These are phyloP conservation scores for Colletotrichum magnum DNA, from an alignment of 2,329 filamentous ascomycete genomes.

Conservation along the genomic window DNA sequence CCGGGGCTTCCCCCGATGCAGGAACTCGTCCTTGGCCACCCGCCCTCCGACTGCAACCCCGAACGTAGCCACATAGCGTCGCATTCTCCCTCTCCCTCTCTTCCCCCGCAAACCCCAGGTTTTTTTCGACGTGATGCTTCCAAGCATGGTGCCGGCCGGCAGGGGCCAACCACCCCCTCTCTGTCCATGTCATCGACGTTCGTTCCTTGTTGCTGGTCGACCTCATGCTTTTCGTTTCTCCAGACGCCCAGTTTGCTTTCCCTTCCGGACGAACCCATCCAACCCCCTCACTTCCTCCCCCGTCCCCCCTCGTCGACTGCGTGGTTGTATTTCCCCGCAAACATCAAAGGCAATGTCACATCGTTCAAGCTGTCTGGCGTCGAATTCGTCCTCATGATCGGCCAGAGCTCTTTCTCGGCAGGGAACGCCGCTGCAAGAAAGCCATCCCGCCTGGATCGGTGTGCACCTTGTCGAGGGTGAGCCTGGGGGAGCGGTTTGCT, in stretches of 20 bases:
- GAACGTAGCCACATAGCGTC: neutral
- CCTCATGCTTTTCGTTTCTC: too few relatives aligned
- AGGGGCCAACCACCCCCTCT: slow-evolving; percentile 1
- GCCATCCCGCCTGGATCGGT: neutral
- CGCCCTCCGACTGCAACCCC: slow-evolving; percentile 29
- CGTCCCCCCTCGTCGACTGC: neutral
- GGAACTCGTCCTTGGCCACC: slow-evolving; percentile 30
- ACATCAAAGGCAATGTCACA: neutral
- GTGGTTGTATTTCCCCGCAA: neutral
- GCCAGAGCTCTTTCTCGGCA: neutral
- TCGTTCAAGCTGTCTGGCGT: neutral
- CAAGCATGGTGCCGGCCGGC: neutral
- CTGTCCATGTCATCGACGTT: neutral
- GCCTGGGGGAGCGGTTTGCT: too few relatives aligned
- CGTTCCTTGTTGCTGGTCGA: neutral
- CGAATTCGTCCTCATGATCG: slow-evolving; percentile 3
- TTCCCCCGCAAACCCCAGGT: slow-evolving; percentile 33
- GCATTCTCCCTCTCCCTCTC: neutral
- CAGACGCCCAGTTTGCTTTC: too few relatives aligned
- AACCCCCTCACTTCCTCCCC: too few relatives aligned
- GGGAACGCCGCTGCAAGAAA: neutral
- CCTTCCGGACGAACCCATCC: neutral
- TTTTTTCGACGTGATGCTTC: slow-evolving; percentile 6
- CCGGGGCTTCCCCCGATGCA: slow-evolving; percentile 30
- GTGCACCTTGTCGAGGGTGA: neutral